Evolutionary conservation across 2,329 filamentous ascomycete species (phyloP).

Genomic region (Trichoderma pleuroti): DNA sequence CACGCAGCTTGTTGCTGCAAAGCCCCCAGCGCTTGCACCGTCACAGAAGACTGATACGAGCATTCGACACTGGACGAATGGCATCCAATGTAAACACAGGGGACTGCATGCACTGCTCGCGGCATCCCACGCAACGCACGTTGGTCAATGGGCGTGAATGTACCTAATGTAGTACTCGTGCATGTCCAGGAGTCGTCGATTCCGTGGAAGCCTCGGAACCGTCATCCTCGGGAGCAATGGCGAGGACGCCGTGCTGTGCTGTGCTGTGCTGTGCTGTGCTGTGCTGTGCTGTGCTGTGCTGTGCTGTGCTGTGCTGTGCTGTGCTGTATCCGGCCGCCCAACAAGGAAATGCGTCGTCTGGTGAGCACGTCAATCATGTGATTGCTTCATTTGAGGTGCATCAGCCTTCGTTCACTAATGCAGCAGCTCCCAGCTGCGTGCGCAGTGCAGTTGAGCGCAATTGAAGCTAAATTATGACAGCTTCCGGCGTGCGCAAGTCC

Average conservation of each 20-base stretch:
- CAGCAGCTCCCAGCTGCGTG: neutral
- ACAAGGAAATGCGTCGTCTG: slow-evolving; percentile 2
- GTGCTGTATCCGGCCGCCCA: too few species aligned
- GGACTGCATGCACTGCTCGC: neutral
- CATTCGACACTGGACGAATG: neutral
- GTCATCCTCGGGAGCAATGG: neutral
- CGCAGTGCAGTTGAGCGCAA: too few species aligned
- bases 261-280: too few species aligned
- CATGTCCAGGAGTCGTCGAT: neutral
- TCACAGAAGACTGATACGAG: neutral
- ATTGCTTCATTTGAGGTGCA: slow-evolving; percentile 5
- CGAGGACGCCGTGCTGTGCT: too few species aligned
- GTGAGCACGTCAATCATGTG: slow-evolving; percentile 7
- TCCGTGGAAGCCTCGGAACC: neutral
- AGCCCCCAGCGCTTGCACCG: neutral
- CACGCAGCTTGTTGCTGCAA: neutral
- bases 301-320: too few species aligned
- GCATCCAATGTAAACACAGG: neutral
- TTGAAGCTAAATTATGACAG: slow-evolving; percentile 5
- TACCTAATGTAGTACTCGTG: neutral
- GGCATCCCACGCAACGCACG: neutral
- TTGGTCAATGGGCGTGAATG: neutral
- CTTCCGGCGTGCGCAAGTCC: slow-evolving; percentile 10
- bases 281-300: too few species aligned
- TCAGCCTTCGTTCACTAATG: neutral